These are phyloP conservation scores for Talaromyces sp. DNA, from an alignment of 2,329 filamentous ascomycete species.

Conservation along the genomic window DNA sequence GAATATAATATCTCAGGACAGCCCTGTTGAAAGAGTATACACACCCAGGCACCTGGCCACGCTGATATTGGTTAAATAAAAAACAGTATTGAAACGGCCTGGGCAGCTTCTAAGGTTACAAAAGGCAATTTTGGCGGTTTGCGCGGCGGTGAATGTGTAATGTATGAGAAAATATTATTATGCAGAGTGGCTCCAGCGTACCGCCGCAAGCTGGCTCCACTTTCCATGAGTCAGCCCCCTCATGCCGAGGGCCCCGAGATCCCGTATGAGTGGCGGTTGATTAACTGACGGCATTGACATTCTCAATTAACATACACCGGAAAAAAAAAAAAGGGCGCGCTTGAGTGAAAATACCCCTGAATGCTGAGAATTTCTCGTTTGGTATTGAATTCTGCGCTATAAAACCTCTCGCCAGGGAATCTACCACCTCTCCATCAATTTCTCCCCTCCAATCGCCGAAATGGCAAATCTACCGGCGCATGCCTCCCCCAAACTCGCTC, in stretches of 20 bases:
- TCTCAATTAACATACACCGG: neutral
- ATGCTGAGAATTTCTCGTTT: neutral
- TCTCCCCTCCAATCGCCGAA: conserved; percentile 23
- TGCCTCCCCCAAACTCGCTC: conserved; percentile 53
- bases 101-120: too few species aligned
- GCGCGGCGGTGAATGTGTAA: too few species aligned
- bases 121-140: too few species aligned
- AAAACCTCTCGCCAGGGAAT: conserved; percentile 1
- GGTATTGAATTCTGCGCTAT: neutral
- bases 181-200: too few species aligned
- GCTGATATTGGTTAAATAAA: too few species aligned
- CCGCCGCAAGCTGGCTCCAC: too few species aligned
- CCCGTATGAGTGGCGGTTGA: conserved; percentile 3
- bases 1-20: too few species aligned
- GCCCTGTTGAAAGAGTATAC: too few species aligned
- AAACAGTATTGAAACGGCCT: too few species aligned
- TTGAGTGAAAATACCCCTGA: neutral
- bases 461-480: conserved; percentile 62
- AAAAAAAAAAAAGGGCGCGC: neutral
- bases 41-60: too few species aligned
- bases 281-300: conserved; percentile 5
- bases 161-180: too few species aligned
- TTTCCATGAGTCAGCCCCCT: conserved; percentile 28
- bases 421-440: neutral
- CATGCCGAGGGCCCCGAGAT: conserved; percentile 20